Base-by-base conservation (phyloP, 805 yeast species). In the Candida ascalaphidarum region DNA sequence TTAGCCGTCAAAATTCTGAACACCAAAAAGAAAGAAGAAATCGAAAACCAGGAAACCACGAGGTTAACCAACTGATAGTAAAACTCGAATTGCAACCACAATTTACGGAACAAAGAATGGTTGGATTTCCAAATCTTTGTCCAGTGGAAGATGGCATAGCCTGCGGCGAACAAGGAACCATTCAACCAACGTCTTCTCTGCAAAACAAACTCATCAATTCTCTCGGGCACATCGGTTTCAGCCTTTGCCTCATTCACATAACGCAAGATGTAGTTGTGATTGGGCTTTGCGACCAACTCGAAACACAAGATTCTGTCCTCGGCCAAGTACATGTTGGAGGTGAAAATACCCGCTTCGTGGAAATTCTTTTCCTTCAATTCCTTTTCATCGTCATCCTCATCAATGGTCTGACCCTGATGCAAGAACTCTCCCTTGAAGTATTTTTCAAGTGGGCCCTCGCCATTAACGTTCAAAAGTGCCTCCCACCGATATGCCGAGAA, bases 161-260 rank as follows among this genome's bases (percentile, higher is more conserved):
- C 64, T 3, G 97, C 97, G 1, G 99, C 97, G 61, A 92, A 92
- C 49, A 92, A 72, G 2, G 98, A 94, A 52, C 99, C 99, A 55
- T 89, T 89, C 36, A 89, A 70, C 98, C 98, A 89, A 65, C 98
- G 77, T 63, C 98, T 80, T 62, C 98, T 79, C 61, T 89, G 98
- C 31, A 92, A 74, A 29, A 89, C 83, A 48, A 92, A 85, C 49
- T 92, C 97, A n/a, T 95, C 81, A 24, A 88, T 68, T n/a, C 70
- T 65, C 47, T 88, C 96, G 6, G 97, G 97, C 28, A 86, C 95
- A 71, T 89, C 97, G 2, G 97, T 89, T 53, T 88, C 96, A 43
- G 96, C 97, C 28, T 78, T 80, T 11, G 96, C 96, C 44, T 77
- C 85, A 44, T 82, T 81, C 31, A 89, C 96, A 50, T 86, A 89